Evolutionary conservation across 148 eudicot species (phyloP).

Genomic region (Amaranthus cruentus): DNA sequence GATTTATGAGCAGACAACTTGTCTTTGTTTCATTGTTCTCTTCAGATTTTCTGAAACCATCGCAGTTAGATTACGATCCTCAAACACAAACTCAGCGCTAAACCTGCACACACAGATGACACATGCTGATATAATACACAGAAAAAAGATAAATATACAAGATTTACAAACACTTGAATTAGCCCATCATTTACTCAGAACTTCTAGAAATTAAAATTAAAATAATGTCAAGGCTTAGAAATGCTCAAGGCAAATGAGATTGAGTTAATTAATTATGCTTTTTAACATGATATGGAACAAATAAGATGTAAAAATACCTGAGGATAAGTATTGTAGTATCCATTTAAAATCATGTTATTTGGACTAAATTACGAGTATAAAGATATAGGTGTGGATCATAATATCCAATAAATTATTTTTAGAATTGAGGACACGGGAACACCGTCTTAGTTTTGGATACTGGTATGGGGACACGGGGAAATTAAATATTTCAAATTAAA

Average conservation of each 20-base stretch:
- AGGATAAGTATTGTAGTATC: not conserved
- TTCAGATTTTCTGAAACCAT: slow-evolving; percentile 75
- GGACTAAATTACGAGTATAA: too few species aligned
- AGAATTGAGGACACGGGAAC: too few species aligned
- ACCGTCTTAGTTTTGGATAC: too few species aligned
- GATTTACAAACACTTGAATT: not conserved
- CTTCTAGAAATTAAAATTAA: not conserved
- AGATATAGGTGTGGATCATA: too few species aligned
- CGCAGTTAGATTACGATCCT: slow-evolving; percentile 80
- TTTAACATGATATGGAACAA: too few species aligned
- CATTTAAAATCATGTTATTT: too few species aligned
- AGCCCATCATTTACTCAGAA: not conserved
- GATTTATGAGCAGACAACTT: slow-evolving; percentile 43
- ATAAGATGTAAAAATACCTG: not conserved
- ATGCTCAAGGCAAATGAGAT: too few species aligned
- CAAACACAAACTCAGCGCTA: slow-evolving; percentile 74
- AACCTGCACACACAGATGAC: slow-evolving; percentile 37
- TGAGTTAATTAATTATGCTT: too few species aligned
- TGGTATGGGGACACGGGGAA: too few species aligned
- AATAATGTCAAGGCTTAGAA: too few species aligned
- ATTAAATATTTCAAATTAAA: too few species aligned
- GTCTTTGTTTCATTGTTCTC: slow-evolving; percentile 60
- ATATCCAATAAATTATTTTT: too few species aligned
- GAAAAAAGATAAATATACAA: not conserved
- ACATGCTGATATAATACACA: not conserved